Evolutionary conservation across 2,329 filamentous ascomycete genomes (phyloP).

Genomic region (Hypoxylon sp.): DNA sequence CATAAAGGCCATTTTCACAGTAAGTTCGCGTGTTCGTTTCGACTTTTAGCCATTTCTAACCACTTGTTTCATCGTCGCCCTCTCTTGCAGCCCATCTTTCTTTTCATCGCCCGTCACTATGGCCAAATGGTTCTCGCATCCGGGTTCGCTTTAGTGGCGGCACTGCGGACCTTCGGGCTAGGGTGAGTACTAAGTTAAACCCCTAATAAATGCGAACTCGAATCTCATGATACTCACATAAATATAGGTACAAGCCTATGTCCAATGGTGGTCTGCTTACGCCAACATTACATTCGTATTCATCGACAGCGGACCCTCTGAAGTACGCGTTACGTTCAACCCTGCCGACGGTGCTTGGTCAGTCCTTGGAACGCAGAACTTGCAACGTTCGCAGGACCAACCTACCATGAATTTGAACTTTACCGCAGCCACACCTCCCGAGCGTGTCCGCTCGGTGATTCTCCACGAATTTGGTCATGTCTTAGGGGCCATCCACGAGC

Average conservation of each 20-base stretch:
- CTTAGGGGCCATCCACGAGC: neutral
- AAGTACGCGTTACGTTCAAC: neutral
- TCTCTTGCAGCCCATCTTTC: neutral
- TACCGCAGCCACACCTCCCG: neutral
- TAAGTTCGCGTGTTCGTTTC: neutral
- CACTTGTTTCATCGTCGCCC: neutral
- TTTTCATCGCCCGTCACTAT: neutral
- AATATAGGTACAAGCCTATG: neutral
- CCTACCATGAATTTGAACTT: neutral
- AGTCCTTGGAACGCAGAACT: neutral
- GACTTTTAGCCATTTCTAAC: neutral
- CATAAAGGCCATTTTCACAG: neutral
- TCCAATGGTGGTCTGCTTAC: neutral
- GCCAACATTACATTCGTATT: slow-evolving; percentile 1
- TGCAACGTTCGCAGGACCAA: neutral
- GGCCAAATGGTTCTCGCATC: neutral
- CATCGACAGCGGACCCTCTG: neutral
- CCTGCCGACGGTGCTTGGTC: neutral
- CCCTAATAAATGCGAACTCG: neutral
- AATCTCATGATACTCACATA: neutral
- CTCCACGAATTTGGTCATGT: neutral
- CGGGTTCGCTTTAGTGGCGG: neutral
- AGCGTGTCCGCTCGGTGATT: neutral
- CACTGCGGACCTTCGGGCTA: neutral
- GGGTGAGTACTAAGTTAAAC: neutral